Evolutionary conservation across 371 early-diverging fungal species (phyloP), one percentile per base, ranked within the genome.

Genomic region (Rhizopus stolonifer): DNA sequence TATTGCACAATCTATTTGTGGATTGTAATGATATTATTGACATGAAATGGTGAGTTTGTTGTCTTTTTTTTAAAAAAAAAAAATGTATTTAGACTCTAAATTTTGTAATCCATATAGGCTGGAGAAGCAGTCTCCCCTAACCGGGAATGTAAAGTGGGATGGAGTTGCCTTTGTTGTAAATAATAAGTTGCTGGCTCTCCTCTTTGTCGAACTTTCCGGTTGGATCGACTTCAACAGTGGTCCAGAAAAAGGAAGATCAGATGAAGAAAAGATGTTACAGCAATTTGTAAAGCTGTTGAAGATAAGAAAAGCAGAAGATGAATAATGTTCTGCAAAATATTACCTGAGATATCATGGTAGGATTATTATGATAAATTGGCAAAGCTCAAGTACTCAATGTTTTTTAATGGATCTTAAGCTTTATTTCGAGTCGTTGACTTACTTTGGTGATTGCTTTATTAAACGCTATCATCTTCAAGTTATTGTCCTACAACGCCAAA

Each of bases 181-280:
- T 15, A 47, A 52, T n/a, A 51, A 58, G 46, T 25, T 21, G 31
- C 18, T 52, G 1, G 32, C 52, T 9, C 42, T 52, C 19, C 13
- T 58, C 22, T 47, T 58, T 24, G 40, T 52, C 23, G 58, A 58
- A 22, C 40, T 58, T 17, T 52, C 48, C 42, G 58, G 42, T 3
- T 40, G 52, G 17, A 52, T 47, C 10, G 6, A 47, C 13, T 52
- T 40, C 17, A 47, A 46, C 40, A 47, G 22, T 36, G 24, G 45
- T 39, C 22, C 46, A 39, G 50, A 51, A 19, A 56, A 51, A 23
- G 46, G n/a, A 45, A 19, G 22, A 18, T 14, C 46, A 46, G 52
- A 57, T 39, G 52, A 57, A 57, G 46, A 46, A 45, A 51, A 57
- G 52, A 26, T 51, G 13, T 11, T 46, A 10, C 15, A 31, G 26